Conservation (phyloP, 495 filamentous ascomycete species). For the Tuber melanosporum region DNA sequence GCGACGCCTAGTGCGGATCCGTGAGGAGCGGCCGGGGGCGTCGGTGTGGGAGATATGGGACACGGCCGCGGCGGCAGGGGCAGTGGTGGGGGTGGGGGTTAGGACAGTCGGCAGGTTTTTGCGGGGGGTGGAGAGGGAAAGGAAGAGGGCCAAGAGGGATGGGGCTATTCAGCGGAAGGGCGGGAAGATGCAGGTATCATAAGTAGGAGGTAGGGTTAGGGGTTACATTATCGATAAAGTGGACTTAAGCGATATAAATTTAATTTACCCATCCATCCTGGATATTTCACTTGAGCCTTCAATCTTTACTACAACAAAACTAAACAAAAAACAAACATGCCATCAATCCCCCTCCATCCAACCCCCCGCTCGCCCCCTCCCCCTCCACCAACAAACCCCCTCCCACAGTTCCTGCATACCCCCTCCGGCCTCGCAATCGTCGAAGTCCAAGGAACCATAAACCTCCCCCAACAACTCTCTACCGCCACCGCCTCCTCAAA, state of each 20-base stretch:
- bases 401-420: conserved; percentile 54
- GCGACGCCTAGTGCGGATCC: neutral
- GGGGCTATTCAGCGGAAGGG: neutral
- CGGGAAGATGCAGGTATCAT: neutral
- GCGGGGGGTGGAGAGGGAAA: neutral
- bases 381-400: conserved; percentile 37
- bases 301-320: conserved; percentile 6
- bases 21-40: neutral
- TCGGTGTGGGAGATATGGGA: neutral
- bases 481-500: conserved; percentile 8
- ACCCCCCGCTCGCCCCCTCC: conserved; percentile 15
- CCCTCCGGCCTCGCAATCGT: conserved; percentile 71
- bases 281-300: neutral
- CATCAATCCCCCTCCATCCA: conserved; percentile 31
- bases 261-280: conserved; percentile 37
- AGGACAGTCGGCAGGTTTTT: neutral
- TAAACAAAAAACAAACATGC: conserved; percentile 1
- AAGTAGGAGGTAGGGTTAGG: neutral
- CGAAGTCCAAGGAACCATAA: conserved; percentile 38
- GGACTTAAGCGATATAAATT: conserved; percentile 46
- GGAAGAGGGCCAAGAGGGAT: neutral
- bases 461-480: conserved; percentile 14
- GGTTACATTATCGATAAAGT: neutral
- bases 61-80: neutral
- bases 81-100: neutral